phyloP scores from a whole-genome alignment of 768 basidiomycete genomes.

The Kwoniella heveanensis region DNA sequence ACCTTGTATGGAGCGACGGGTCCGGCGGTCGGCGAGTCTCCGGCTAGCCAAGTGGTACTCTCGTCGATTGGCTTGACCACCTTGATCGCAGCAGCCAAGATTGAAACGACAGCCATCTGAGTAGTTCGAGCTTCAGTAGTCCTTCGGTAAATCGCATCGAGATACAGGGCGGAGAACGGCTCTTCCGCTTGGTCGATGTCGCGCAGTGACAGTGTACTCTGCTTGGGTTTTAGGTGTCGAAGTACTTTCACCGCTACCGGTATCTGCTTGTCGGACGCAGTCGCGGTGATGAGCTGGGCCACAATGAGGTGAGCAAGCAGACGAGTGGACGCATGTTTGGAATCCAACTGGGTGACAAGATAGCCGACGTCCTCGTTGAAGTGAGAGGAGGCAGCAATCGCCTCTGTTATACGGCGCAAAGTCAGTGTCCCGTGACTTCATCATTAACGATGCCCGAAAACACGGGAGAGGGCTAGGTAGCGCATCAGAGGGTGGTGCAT shows the following conservation, averaged over 20 bases:
- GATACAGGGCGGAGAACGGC: slow-evolving; percentile 2
- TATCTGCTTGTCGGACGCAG: slow-evolving; percentile 66
- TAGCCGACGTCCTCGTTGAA: slow-evolving; percentile 59
- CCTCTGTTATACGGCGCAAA: slow-evolving; percentile 60
- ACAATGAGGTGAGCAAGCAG: slow-evolving; percentile 66
- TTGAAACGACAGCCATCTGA: slow-evolving; percentile 29
- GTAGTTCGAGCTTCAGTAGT: slow-evolving; percentile 31
- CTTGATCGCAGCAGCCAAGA: slow-evolving; percentile 36
- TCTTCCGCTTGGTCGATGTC: slow-evolving; percentile 19
- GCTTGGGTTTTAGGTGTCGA: slow-evolving; percentile 7
- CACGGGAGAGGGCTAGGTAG: too few relatives aligned
- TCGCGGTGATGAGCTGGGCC: slow-evolving; percentile 64
- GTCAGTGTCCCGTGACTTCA: neutral
- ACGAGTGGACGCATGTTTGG: slow-evolving; percentile 62
- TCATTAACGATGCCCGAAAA: neutral
- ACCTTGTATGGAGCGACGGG: slow-evolving; percentile 59
- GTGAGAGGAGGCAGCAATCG: slow-evolving; percentile 64
- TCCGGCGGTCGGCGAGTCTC: neutral
- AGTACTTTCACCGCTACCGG: slow-evolving; percentile 59
- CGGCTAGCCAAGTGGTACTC: slow-evolving; percentile 27
- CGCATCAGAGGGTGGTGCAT: slow-evolving; percentile 25
- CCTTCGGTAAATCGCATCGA: slow-evolving; percentile 37
- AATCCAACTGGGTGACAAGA: slow-evolving; percentile 63
- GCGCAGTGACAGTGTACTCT: neutral
- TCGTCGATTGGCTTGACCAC: slow-evolving; percentile 27